phyloP scores from a whole-genome alignment of 2,329 filamentous ascomycete species.

The Claviceps monticola region DNA sequence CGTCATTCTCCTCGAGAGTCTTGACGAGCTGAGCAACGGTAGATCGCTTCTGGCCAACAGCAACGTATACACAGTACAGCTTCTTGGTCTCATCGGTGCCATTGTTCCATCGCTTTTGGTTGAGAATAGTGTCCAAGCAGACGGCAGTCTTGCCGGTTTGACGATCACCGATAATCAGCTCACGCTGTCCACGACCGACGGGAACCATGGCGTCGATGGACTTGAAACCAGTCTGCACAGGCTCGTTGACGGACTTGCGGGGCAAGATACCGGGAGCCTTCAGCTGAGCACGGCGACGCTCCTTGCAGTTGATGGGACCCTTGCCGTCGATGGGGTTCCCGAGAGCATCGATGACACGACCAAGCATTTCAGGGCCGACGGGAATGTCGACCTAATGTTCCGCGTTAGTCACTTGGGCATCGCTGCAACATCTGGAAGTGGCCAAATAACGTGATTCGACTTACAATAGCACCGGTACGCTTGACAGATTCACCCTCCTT shows the following conservation, averaged over 20 bases:
- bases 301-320: constrained; percentile 83
- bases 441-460: constrained; percentile 21
- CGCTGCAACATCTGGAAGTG: not conserved
- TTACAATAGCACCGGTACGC: constrained; percentile 98
- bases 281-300: constrained; percentile 92
- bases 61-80: constrained; percentile 99
- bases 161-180: constrained; percentile 99
- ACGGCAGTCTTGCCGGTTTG: constrained; percentile 99
- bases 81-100: constrained; percentile 84
- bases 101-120: constrained; percentile 98
- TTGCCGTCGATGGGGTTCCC: constrained; percentile 99
- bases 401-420: constrained; percentile 11
- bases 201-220: constrained; percentile 99
- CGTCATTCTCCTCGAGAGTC: constrained; percentile 98
- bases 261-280: constrained; percentile 98
- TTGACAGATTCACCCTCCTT: constrained; percentile 99
- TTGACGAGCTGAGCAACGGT: constrained; percentile 98
- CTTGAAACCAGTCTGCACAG: constrained; percentile 98
- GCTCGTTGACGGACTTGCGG: constrained; percentile 93
- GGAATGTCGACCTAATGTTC: constrained; percentile 77
- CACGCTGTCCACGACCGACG: constrained; percentile 99
- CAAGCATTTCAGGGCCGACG: constrained; percentile 83
- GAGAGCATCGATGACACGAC: constrained; percentile 95
- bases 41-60: constrained; percentile 97
- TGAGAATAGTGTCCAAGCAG: constrained; percentile 92